Conservation (phyloP, 495 filamentous ascomycete genomes). For the Penicillium maclennaniae region DNA sequence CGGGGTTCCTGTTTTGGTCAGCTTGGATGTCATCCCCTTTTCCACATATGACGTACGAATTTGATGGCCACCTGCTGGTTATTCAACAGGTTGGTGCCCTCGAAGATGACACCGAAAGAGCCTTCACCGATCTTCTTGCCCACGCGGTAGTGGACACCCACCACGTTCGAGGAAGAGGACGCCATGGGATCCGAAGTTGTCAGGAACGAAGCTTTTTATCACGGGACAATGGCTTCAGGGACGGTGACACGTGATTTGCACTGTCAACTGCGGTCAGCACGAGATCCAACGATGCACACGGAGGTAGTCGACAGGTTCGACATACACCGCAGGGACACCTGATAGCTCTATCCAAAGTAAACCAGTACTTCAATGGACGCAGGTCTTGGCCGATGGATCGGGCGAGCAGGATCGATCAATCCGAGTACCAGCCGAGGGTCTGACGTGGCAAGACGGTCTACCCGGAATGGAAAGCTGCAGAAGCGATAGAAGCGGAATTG, state of each 20-base stretch:
- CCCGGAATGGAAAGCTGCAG: not conserved
- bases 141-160: conserved; percentile 97
- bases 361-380: conserved; percentile 14
- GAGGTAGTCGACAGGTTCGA: not conserved
- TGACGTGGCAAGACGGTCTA: not conserved
- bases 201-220: conserved; percentile 20
- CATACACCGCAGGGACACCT: conserved; percentile 19
- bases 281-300: not conserved
- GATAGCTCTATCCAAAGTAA: conserved; percentile 11
- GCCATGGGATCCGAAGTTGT: conserved; percentile 56
- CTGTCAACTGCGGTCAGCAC: conserved; percentile 22
- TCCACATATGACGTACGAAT: conserved; percentile 65
- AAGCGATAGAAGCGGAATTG: conserved; percentile 8
- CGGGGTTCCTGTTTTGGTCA: conserved; percentile 73
- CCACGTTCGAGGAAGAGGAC: conserved; percentile 94
- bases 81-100: conserved; percentile 97
- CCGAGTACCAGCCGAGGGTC: not conserved
- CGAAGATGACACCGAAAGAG: conserved; percentile 98
- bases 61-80: conserved; percentile 99
- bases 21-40: not conserved
- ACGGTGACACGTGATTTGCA: conserved; percentile 29
- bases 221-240: conserved; percentile 26
- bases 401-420: conserved; percentile 2
- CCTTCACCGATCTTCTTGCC: conserved; percentile 99
- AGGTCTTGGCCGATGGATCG: conserved; percentile 9